Percentiles rank a stretch among this genome's conserved stretches.
phyloP scores from a whole-genome alignment of 176 grass and related monocot species.

The Pontederia paniculata region DNA sequence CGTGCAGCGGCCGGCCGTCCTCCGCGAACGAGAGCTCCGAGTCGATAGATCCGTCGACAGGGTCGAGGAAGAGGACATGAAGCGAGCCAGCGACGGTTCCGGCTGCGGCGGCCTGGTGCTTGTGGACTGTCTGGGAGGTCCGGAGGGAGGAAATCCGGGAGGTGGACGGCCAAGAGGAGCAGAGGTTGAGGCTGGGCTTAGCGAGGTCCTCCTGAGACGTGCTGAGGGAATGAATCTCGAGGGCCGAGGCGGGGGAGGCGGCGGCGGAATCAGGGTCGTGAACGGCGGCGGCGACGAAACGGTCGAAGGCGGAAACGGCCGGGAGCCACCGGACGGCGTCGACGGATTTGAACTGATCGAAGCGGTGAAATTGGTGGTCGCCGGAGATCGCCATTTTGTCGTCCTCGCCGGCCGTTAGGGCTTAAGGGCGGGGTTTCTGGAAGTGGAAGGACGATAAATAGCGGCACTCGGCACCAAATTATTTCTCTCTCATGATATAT shows the following conservation, averaged over 20 bases:
- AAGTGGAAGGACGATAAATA: neutral
- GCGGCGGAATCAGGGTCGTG: constrained; percentile 28
- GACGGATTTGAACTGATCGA: constrained; percentile 36
- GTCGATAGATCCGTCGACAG: constrained; percentile 27
- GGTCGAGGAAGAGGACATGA: constrained; percentile 33
- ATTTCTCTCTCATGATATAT: too few species aligned
- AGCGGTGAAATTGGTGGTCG: constrained; percentile 32
- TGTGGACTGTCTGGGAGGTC: constrained; percentile 27
- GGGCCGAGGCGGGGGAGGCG: neutral
- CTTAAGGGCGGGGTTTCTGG: neutral
- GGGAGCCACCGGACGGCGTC: constrained; percentile 63
- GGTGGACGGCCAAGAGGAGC: constrained; percentile 31
- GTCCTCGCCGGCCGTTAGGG: neutral
- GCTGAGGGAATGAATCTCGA: constrained; percentile 31
- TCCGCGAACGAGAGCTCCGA: constrained; percentile 25
- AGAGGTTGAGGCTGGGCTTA: neutral
- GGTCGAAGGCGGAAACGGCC: constrained; percentile 27
- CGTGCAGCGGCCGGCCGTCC: constrained; percentile 36
- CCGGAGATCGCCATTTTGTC: constrained; percentile 27
- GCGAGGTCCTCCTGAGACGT: neutral
- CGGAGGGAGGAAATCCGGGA: constrained; percentile 51
- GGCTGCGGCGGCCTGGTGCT: constrained; percentile 28
- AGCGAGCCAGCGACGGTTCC: constrained; percentile 31
- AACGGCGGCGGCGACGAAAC: constrained; percentile 38
- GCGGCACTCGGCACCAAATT: too few species aligned